Percentiles rank a stretch among this genome's conserved stretches.
Evolutionary conservation across 176 grass and related monocot species (phyloP).

Genomic region (Bonia amplexicaulis): DNA sequence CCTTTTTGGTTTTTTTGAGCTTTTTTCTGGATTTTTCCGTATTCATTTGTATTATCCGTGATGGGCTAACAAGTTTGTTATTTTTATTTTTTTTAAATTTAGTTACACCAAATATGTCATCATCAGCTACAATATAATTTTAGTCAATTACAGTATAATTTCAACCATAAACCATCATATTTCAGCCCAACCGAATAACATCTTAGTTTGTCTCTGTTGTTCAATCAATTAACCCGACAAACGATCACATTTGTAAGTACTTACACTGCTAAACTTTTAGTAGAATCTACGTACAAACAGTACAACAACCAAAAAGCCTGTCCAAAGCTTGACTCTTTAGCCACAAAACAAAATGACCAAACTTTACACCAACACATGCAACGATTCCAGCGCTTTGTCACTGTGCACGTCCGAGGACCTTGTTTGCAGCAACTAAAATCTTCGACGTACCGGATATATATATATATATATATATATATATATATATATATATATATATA

Average conservation of each 20-base stretch:
- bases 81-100: too few relatives aligned
- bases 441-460: neutral
- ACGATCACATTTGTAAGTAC: neutral
- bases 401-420: neutral
- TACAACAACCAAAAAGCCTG: neutral
- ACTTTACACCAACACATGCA: neutral
- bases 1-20: too few relatives aligned
- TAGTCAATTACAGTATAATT: too few relatives aligned
- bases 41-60: too few relatives aligned
- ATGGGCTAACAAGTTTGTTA: too few relatives aligned
- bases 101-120: too few relatives aligned
- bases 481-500: too few relatives aligned
- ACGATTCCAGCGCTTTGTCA: neutral
- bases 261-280: neutral
- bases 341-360: neutral
- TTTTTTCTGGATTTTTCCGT: too few relatives aligned
- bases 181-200: too few relatives aligned
- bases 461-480: too few relatives aligned
- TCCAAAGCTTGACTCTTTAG: neutral
- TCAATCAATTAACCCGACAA: slow-evolving; percentile 13
- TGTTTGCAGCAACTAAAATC: neutral
- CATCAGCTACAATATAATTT: too few relatives aligned
- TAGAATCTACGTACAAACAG: slow-evolving; percentile 25
- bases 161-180: too few relatives aligned
- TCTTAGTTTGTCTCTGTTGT: neutral